phyloP scores from a whole-genome alignment of 2,329 filamentous ascomycete species.

The Ilyonectria destructans region DNA sequence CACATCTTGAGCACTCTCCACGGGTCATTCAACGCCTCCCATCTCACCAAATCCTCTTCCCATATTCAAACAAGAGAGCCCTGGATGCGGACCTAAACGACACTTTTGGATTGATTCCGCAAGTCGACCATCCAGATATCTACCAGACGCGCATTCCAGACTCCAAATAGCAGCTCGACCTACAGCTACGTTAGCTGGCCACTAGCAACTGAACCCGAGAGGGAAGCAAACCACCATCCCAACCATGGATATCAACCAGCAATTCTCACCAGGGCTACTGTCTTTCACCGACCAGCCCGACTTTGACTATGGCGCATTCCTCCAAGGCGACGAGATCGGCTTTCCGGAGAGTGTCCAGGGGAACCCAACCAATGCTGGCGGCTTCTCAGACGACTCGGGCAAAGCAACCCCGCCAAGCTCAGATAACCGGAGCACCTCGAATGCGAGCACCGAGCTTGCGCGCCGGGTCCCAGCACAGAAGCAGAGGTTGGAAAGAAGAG shows the following conservation, averaged over 20 bases:
- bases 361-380: conserved; percentile 25
- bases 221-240: not conserved
- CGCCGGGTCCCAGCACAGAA: conserved; percentile 40
- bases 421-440: conserved; percentile 45
- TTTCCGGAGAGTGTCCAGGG: conserved; percentile 41
- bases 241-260: conserved; percentile 52
- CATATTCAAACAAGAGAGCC: conserved; percentile 4
- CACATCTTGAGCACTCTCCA: conserved; percentile 21
- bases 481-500: conserved; percentile 68
- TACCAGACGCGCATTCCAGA: not conserved
- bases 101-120: not conserved
- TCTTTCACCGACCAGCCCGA: conserved; percentile 51
- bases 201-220: not conserved
- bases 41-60: conserved; percentile 29
- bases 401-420: conserved; percentile 53
- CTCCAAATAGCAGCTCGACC: not conserved
- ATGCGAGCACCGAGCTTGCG: conserved; percentile 38
- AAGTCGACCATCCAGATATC: not conserved
- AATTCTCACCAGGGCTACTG: conserved; percentile 49
- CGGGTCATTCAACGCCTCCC: conserved; percentile 26
- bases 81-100: conserved; percentile 3
- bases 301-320: conserved; percentile 60
- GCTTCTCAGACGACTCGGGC: conserved; percentile 51
- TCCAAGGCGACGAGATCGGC: conserved; percentile 51
- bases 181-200: not conserved